Evolutionary conservation across 1,284 basidiomycete genomes (phyloP), one percentile per base, ranked within the genome.

Genomic region (Fistulinella staudtii): DNA sequence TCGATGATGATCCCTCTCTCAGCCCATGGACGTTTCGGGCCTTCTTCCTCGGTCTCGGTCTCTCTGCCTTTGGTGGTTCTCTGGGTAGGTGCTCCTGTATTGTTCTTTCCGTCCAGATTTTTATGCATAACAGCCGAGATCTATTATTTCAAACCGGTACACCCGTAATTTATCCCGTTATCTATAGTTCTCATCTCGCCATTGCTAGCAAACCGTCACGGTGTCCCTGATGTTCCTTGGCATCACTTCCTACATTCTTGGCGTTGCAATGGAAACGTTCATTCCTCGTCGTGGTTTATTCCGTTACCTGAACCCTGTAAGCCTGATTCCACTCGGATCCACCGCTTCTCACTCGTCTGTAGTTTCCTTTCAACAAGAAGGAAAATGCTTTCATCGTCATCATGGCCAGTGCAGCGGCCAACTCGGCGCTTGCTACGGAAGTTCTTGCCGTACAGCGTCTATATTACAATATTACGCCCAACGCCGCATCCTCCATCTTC

Each of bases 321-420:
- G 69, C 28, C 17, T 36, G 10, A 11, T 17, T 29, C 2, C 28
- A 29, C 6, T 18, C 30, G 30, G 51, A 3, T 63, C 38, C 53
- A 56, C 3, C 58, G 11, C 6, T 1, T 46, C 40, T 52, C 23
- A 55, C 14, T 21, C 2, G 10, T 11, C 9, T 24, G 8, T 40
- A 73, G 75, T 63, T 68, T 43, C 63, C 69, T 11, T 67, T 69
- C 56, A 68, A 71, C 48, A 68, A 66, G 50, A 72, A 72, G 46
- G 77, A 85, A 54, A 78, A 82, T 59, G 77, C 77, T 0, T 76
- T 77, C 22, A 77, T 85, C 29, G 73, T 82, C 17, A 82, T 85
- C 53, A 82, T 85, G 79, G 61, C 82, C 2, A 79, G 78, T 28
- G 80, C 84, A 5, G 80, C 82, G 1, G 74, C 79, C 2, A 74